Evolutionary conservation across 2,329 filamentous ascomycete species (phyloP).

Genomic region (Clonostachys solani): DNA sequence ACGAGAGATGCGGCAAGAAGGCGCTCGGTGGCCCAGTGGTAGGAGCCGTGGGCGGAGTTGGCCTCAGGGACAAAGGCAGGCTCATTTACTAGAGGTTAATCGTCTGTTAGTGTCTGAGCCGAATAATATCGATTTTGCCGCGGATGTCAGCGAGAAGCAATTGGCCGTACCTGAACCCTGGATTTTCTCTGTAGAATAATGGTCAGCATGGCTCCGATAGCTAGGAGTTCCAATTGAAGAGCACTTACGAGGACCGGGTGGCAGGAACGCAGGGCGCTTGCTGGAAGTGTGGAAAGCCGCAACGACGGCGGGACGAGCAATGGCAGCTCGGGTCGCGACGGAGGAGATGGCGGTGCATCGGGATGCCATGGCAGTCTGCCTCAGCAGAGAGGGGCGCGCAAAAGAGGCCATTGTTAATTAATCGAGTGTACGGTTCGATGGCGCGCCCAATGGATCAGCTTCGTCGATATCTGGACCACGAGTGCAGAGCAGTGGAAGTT

Average conservation of each 20-base stretch:
- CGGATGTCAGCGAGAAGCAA: neutral
- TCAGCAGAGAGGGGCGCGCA: slow-evolving; percentile 48
- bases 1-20: slow-evolving; percentile 75
- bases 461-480: neutral
- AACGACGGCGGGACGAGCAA: slow-evolving; percentile 19
- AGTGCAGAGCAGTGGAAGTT: slow-evolving; percentile 1
- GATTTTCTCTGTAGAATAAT: slow-evolving; percentile 56
- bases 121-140: neutral
- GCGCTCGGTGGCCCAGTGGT: slow-evolving; percentile 98
- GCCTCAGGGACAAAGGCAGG: slow-evolving; percentile 69
- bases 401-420: slow-evolving; percentile 48
- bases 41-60: slow-evolving; percentile 81
- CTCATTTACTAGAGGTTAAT: slow-evolving; percentile 67
- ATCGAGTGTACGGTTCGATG: neutral
- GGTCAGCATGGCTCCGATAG: slow-evolving; percentile 32
- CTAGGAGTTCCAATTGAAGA: neutral
- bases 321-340: slow-evolving; percentile 24
- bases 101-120: slow-evolving; percentile 3
- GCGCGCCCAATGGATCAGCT: neutral
- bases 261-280: slow-evolving; percentile 73
- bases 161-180: slow-evolving; percentile 63
- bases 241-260: slow-evolving; percentile 72
- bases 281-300: slow-evolving; percentile 85
- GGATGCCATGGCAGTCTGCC: slow-evolving; percentile 42
- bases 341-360: slow-evolving; percentile 27